Evolutionary conservation across 805 yeast genomes (phyloP).

Genomic region (Scheffersomyces spartinae): DNA sequence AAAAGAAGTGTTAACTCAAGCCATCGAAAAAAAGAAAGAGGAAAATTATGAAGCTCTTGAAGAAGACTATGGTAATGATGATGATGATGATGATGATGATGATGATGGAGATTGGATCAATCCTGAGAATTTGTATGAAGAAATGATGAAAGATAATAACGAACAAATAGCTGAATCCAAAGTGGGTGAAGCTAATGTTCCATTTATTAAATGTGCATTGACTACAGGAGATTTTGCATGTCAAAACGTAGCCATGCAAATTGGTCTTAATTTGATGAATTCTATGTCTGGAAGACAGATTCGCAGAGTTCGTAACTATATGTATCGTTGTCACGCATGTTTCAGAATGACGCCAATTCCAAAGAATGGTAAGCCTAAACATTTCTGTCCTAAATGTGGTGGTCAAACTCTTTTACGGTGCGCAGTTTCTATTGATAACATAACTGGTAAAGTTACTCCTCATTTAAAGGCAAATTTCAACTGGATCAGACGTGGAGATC

Average conservation of each 20-base stretch:
- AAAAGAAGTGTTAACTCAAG: constrained; percentile 7
- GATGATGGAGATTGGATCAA: constrained; percentile 91
- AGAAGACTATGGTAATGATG: constrained; percentile 21
- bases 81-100: constrained; percentile 61
- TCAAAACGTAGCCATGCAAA: constrained; percentile 87
- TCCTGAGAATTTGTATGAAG: constrained; percentile 68
- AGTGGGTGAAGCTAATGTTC: constrained; percentile 13
- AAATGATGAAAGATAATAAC: constrained; percentile 53
- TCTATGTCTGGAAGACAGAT: constrained; percentile 75
- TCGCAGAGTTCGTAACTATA: constrained; percentile 75
- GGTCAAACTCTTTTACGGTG: constrained; percentile 84
- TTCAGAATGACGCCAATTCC: constrained; percentile 74
- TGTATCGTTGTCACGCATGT: constrained; percentile 97
- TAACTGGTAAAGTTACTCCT: constrained; percentile 74
- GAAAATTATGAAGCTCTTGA: constrained; percentile 8
- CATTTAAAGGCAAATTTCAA: constrained; percentile 85
- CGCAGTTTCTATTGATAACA: constrained; percentile 73
- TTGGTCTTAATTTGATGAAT: constrained; percentile 81
- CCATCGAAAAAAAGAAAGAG: constrained; percentile 4
- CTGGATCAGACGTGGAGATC: constrained; percentile 86
- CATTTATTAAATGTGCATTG: constrained; percentile 62
- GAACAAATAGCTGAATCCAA: constrained; percentile 38
- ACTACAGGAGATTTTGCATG: constrained; percentile 97
- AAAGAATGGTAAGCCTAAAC: constrained; percentile 62
- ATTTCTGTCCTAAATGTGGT: constrained; percentile 94